Evolutionary conservation across 495 filamentous ascomycete species (phyloP), one percentile per base, ranked within the genome.

Genomic region (Penicillium diatomitis): DNA sequence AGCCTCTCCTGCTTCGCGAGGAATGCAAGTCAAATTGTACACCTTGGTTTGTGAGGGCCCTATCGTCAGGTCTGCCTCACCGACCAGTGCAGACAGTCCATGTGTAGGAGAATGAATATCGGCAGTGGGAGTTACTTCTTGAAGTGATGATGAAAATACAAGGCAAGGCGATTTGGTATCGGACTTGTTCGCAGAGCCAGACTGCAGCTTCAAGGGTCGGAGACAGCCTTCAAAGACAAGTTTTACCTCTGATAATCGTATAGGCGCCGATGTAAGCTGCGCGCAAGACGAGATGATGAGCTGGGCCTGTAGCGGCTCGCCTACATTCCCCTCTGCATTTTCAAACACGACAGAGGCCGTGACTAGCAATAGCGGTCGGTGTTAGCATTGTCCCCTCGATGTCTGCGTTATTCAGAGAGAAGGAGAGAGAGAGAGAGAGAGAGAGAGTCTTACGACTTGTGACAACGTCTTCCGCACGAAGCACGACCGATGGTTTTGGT

Each of bases 1-100:
- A 0, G 84, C 80, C 43, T 88, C 80, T 5, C 87, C 91, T 9
- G 90, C 82, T 65, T 96, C 91, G 36, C 88, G 79, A 4, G 91
- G 79, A 11, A 82, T 80, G 40, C 84, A 76, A 4, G 79, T 77
- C 47, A 96, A 73, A 55, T 82, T 78, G 51, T 86, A 86, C 3
- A 90, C 73, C 47, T 81, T 83, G 0, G 76, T 83, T 44, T 85
- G 76, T 3, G 80, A 82, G 12, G 91, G 80, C 1, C 68, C 60
- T 45, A 98, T 67, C 0, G 76, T 81, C 47, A 98, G 65, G 56
- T 92, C 76, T 8, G 82, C 77, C 12, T 66, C 62, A 2, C 86
- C 83, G 48, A 68, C 49, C 6, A 85, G 62, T 20, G 70, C 56
- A 30, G 65, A 41, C 39, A 73, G 48, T 3, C 43, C 61, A 41